Evolutionary conservation across 768 basidiomycete species (phyloP).

Genomic region (Mycena capillaripes): DNA sequence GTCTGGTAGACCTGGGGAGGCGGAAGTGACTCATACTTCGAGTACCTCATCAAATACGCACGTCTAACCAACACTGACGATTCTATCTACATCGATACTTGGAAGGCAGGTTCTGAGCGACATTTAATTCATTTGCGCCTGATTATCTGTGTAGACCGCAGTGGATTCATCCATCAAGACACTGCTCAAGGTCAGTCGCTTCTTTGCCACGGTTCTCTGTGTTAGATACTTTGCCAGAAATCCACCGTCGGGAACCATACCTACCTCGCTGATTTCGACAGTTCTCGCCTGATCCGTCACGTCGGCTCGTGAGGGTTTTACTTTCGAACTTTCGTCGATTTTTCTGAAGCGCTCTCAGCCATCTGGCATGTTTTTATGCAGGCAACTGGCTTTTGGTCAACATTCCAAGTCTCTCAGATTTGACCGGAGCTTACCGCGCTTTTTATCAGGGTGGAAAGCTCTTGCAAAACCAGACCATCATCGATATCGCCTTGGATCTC

Average conservation of each 20-base stretch:
- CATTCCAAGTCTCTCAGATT: neutral
- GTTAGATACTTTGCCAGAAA: conserved; percentile 53
- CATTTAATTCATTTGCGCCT: no score
- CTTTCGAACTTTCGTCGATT: no score
- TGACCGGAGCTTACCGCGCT: neutral
- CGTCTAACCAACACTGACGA: conserved; percentile 78
- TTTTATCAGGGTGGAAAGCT: conserved; percentile 60
- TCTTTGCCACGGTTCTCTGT: neutral
- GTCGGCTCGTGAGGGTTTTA: conserved; percentile 61
- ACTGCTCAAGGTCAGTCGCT: conserved; percentile 67
- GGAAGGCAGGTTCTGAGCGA: neutral
- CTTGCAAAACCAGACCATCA: conserved; percentile 78
- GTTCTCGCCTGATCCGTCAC: conserved; percentile 61
- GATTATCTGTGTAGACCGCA: conserved; percentile 54
- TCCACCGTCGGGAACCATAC: conserved; percentile 74
- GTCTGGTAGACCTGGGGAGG: conserved; percentile 67
- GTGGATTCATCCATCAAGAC: conserved; percentile 78
- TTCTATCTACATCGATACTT: conserved; percentile 67
- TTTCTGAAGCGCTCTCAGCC: conserved; percentile 40
- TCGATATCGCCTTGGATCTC: conserved; percentile 70
- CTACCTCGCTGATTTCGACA: conserved; percentile 78
- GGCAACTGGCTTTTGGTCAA: neutral
- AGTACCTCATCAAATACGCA: conserved; percentile 82
- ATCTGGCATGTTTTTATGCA: conserved; percentile 75
- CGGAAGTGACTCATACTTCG: conserved; percentile 83